These are phyloP conservation scores for Populus alba DNA, from an alignment of 345 rosid species.

Conservation along the genomic window DNA sequence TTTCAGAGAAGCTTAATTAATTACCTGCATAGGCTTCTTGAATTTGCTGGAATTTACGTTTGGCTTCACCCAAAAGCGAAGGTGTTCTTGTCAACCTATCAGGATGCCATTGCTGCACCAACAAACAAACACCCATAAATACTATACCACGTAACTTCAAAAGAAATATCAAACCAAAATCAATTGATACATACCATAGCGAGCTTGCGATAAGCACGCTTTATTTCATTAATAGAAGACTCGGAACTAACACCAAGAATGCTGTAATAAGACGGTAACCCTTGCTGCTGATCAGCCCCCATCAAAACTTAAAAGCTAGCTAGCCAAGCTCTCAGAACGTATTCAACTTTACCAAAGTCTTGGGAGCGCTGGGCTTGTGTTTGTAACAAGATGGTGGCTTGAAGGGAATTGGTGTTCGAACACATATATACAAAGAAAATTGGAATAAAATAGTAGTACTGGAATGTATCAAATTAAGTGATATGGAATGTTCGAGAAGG, in stretches of 20 bases:
- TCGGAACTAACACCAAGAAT: conserved; percentile 43
- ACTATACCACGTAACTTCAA: neutral
- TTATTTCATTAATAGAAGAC: conserved; percentile 45
- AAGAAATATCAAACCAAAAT: neutral
- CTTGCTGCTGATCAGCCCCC: conserved; percentile 4
- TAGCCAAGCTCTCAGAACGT: neutral
- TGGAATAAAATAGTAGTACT: no score
- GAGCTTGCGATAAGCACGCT: conserved; percentile 54
- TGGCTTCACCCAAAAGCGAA: conserved; percentile 41
- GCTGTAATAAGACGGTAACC: conserved; percentile 36
- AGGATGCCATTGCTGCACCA: conserved; percentile 59
- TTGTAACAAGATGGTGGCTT: no score
- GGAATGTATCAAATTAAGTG: no score
- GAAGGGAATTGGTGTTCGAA: no score
- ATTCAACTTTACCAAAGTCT: neutral
- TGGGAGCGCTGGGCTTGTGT: no score
- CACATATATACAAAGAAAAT: no score
- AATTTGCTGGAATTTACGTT: conserved; percentile 55
- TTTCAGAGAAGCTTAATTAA: neutral
- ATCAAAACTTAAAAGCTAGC: neutral
- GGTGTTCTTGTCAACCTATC: conserved; percentile 51
- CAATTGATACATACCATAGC: conserved; percentile 44
- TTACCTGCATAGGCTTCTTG: conserved; percentile 64
- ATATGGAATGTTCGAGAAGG: no score
- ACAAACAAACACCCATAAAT: neutral